Evolutionary conservation across 768 basidiomycete genomes (phyloP).

Genomic region (Pisolithus albus): DNA sequence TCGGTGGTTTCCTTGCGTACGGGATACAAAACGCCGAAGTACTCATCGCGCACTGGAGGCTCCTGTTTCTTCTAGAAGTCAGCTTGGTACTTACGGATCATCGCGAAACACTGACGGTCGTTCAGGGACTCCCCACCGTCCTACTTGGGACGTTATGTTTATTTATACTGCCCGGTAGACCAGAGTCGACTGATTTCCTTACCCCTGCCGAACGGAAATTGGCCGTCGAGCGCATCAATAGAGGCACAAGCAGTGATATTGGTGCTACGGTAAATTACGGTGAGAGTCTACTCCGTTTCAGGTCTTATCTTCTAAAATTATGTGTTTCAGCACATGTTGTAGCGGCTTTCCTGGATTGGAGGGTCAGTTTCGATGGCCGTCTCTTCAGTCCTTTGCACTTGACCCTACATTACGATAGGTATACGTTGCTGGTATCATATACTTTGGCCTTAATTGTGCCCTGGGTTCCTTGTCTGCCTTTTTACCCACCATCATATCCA

Average conservation of each 20-base stretch:
- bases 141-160: conserved; percentile 22
- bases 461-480: conserved; percentile 46
- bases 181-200: conserved; percentile 29
- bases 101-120: neutral
- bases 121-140: conserved; percentile 51
- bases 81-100: neutral
- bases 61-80: conserved; percentile 26
- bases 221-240: conserved; percentile 29
- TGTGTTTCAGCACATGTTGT: conserved; percentile 31
- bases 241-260: conserved; percentile 37
- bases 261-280: conserved; percentile 37
- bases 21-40: conserved; percentile 38
- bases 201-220: conserved; percentile 28
- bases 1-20: conserved; percentile 50
- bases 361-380: conserved; percentile 13
- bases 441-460: conserved; percentile 43
- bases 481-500: conserved; percentile 49
- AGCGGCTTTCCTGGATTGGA: conserved; percentile 43
- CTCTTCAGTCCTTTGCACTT: neutral
- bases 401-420: conserved; percentile 17
- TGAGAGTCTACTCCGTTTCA: conserved; percentile 8
- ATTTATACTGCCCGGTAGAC: conserved; percentile 26
- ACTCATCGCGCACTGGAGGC: conserved; percentile 37
- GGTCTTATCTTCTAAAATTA: neutral
- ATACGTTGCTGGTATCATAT: conserved; percentile 43